Evolutionary conservation across 352 stramenopile genomes (phyloP).

Genomic region (Pelagophyceae sp.): DNA sequence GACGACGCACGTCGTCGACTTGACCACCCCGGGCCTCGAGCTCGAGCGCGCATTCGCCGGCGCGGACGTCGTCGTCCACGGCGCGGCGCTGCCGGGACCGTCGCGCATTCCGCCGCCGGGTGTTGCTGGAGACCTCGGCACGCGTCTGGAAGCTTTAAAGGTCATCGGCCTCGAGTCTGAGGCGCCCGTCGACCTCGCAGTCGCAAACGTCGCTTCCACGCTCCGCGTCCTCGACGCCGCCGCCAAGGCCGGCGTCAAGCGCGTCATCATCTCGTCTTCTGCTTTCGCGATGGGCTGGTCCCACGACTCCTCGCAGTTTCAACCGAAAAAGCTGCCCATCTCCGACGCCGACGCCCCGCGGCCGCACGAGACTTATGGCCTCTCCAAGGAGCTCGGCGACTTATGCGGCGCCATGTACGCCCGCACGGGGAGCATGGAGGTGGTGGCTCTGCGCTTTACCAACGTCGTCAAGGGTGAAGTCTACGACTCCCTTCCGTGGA

Average conservation of each 20-base stretch:
- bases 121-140: neutral
- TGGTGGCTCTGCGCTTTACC: neutral
- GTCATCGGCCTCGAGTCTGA: conserved; percentile 8
- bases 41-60: neutral
- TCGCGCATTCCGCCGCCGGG: neutral
- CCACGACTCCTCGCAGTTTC: neutral
- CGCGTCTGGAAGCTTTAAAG: neutral
- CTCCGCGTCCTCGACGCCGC: conserved; percentile 1
- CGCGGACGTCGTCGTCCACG: conserved; percentile 4
- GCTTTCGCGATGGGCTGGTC: conserved; percentile 14
- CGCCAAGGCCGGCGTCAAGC: neutral
- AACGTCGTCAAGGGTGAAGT: conserved; percentile 17
- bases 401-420: neutral
- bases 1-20: neutral
- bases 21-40: neutral
- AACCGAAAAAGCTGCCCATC: neutral
- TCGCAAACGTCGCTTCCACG: neutral
- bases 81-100: neutral
- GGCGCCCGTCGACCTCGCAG: neutral
- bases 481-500: neutral
- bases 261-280: neutral
- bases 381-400: conserved; percentile 6
- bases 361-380: conserved; percentile 11
- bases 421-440: neutral
- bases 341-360: neutral